These are phyloP conservation scores for Blastomyces emzantsi DNA, from an alignment of 2,329 filamentous ascomycete species.

Conservation along the genomic window DNA sequence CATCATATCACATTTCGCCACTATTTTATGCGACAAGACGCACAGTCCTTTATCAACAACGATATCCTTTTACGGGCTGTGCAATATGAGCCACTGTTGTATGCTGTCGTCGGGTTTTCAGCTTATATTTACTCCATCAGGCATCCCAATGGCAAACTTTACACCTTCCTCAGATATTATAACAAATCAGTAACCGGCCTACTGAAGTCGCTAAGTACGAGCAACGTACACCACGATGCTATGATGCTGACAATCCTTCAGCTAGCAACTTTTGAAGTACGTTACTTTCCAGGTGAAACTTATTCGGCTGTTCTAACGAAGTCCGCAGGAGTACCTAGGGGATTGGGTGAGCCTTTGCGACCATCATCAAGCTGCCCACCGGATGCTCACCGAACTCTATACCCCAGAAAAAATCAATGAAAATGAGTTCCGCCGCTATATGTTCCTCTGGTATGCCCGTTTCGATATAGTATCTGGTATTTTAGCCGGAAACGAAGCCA, in stretches of 20 bases:
- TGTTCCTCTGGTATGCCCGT: conserved; percentile 80
- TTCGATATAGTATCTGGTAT: conserved; percentile 81
- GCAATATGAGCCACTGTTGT: conserved; percentile 69
- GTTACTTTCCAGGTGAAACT: conserved; percentile 16
- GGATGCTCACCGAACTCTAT: conserved; percentile 69
- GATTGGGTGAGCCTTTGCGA: conserved; percentile 93
- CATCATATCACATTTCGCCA: conserved; percentile 72
- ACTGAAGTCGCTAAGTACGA: conserved; percentile 59
- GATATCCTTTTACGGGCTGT: conserved; percentile 64
- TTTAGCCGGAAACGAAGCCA: conserved; percentile 67
- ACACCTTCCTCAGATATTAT: conserved; percentile 81
- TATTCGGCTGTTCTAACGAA: conserved; percentile 6
- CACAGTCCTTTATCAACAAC: conserved; percentile 62
- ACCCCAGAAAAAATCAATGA: conserved; percentile 65
- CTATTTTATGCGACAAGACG: conserved; percentile 67
- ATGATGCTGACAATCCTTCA: conserved; percentile 84
- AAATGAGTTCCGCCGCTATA: conserved; percentile 60
- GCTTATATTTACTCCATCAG: conserved; percentile 74
- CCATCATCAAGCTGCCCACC: conserved; percentile 81
- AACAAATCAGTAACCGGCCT: conserved; percentile 76
- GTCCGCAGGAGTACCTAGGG: conserved; percentile 71
- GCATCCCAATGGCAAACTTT: conserved; percentile 61
- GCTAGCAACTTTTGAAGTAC: conserved; percentile 85
- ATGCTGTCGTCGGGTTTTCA: conserved; percentile 79
- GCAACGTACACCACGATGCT: conserved; percentile 60